Conservation (phyloP, 176 grass and related monocot species). For the Echinochloa phyllopogon region DNA sequence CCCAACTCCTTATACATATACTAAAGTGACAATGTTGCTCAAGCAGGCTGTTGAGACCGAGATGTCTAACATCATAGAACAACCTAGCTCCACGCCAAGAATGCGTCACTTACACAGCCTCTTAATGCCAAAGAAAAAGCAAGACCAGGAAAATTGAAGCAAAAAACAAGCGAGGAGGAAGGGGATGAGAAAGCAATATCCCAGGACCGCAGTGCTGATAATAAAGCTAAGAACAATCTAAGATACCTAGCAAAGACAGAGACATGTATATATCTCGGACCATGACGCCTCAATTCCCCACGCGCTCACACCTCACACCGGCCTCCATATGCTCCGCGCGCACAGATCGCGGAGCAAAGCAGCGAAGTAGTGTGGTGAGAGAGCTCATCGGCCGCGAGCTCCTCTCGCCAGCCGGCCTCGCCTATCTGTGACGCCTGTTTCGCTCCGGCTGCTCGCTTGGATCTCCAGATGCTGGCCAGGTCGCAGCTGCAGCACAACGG, state of each 20-base stretch:
- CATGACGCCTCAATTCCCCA: conserved; percentile 84
- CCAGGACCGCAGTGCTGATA: conserved; percentile 1
- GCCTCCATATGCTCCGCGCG: conserved; percentile 16
- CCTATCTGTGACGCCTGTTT: conserved; percentile 29
- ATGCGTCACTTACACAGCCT: conserved; percentile 83
- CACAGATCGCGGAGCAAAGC: conserved; percentile 19
- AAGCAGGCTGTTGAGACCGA: conserved; percentile 25
- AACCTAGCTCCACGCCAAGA: conserved; percentile 44
- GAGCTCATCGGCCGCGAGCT: conserved; percentile 27
- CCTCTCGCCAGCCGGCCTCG: conserved; percentile 21
- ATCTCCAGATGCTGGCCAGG: conserved; percentile 11
- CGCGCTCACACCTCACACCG: conserved; percentile 37
- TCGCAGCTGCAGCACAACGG: background rate
- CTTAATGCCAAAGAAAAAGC: conserved; percentile 24
- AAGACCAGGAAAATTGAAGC: background rate
- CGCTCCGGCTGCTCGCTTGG: conserved; percentile 29
- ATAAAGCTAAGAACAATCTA: conserved; percentile 2
- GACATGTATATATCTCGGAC: conserved; percentile 71
- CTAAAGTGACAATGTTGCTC: conserved; percentile 10
- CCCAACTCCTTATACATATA: conserved; percentile 1
- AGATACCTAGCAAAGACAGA: conserved; percentile 40
- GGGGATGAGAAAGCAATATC: background rate
- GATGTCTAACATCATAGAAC: conserved; percentile 40
- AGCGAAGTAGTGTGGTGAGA: background rate
- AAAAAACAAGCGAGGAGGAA: background rate